These are phyloP conservation scores for Verticillium longisporum DNA, from an alignment of 2,329 filamentous ascomycete species.

Conservation along the genomic window DNA sequence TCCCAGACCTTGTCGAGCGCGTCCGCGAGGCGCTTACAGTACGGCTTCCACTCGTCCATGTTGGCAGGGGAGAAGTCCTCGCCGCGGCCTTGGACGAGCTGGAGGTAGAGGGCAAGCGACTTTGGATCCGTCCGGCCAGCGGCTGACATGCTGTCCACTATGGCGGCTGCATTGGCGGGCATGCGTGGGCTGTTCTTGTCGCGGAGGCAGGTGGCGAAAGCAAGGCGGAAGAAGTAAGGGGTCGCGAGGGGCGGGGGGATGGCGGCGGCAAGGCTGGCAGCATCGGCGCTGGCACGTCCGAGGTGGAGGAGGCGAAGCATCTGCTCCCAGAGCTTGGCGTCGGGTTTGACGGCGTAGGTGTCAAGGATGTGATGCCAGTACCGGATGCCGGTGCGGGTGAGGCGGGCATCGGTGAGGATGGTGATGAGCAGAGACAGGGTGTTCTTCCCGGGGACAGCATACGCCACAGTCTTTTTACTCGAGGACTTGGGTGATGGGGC, in stretches of 20 bases:
- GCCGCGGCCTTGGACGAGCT: constrained; percentile 28
- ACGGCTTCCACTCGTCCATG: constrained; percentile 14
- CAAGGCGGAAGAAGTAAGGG: constrained; percentile 50
- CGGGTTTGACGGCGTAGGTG: constrained; percentile 58
- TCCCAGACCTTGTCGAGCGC: constrained; percentile 46
- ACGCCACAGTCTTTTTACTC: constrained; percentile 16
- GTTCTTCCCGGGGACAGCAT: constrained; percentile 43
- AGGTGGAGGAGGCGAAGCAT: constrained; percentile 62
- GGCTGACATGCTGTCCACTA: constrained; percentile 58
- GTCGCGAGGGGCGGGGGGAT: constrained; percentile 44
- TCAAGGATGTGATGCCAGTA: constrained; percentile 75
- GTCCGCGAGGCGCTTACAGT: constrained; percentile 41
- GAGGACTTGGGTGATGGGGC: constrained; percentile 8
- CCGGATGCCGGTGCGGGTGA: constrained; percentile 53
- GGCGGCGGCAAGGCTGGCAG: constrained; percentile 49
- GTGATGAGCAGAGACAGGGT: constrained; percentile 64
- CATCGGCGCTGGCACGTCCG: constrained; percentile 57
- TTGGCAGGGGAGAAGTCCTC: not conserved
- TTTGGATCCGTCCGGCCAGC: constrained; percentile 34
- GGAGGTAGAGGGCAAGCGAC: constrained; percentile 49
- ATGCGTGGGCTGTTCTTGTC: constrained; percentile 71
- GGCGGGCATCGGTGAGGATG: constrained; percentile 53
- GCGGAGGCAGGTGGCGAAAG: constrained; percentile 65
- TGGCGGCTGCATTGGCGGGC: constrained; percentile 54
- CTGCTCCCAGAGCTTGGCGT: constrained; percentile 61